These are phyloP conservation scores for Penicillium silybi DNA, from an alignment of 495 filamentous ascomycete species.

Conservation along the genomic window DNA sequence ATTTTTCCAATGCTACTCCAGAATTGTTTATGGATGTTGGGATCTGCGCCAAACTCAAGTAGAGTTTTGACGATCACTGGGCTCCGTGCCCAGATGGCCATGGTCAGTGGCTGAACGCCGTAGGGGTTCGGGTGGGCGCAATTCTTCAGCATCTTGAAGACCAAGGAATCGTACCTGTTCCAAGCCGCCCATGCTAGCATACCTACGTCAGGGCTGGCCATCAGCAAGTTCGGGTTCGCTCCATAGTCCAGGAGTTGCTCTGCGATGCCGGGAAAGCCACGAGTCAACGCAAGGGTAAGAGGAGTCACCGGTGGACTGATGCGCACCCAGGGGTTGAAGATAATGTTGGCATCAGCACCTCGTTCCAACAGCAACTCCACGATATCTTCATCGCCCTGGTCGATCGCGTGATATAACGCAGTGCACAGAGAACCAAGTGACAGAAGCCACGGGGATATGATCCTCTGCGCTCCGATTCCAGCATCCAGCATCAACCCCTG, in stretches of 20 bases:
- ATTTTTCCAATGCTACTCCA: background rate
- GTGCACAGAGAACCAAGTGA: background rate
- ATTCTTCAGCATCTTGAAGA: background rate
- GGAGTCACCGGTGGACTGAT: background rate
- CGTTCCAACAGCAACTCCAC: background rate
- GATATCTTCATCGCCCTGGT: background rate
- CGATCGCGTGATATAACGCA: background rate
- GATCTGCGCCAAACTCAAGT: background rate
- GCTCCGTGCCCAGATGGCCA: background rate
- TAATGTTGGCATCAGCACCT: background rate
- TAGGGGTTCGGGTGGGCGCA: background rate
- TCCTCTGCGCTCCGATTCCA: background rate
- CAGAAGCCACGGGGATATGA: background rate
- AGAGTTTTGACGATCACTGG: background rate
- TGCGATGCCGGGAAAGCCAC: background rate
- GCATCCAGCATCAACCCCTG: too few species aligned
- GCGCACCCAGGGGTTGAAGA: background rate
- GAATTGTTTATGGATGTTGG: background rate
- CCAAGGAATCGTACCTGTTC: background rate
- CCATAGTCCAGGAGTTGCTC: background rate
- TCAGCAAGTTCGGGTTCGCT: background rate
- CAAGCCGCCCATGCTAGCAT: background rate
- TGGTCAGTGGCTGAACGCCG: background rate
- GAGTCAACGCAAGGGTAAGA: background rate
- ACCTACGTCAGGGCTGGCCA: too few species aligned